Evolutionary conservation across 345 rosid species (phyloP), one percentile per base, ranked within the genome.

Genomic region (Barbarea vulgaris): DNA sequence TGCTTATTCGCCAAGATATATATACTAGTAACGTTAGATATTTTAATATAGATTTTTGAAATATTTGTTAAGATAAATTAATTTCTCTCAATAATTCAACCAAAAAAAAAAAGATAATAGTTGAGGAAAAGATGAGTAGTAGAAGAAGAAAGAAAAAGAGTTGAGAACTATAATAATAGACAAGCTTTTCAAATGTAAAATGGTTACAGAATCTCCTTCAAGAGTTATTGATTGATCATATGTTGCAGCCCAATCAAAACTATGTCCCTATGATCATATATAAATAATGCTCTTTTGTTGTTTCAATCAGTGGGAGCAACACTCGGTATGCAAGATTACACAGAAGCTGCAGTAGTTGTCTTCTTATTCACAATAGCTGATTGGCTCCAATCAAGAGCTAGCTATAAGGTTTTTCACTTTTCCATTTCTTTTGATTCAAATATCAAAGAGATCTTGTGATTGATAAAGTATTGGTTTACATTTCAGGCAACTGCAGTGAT

Each of bases 331-430:
- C 7, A 27, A 30, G 97, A 95, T 77, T 95, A 77, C 71, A 62
- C 82, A 19, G 99, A 95, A 86, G 92, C 99, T 37, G 99, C 83
- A 61, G 81, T 90, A 28, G 90, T 95, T 60, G 97, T 95, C 60
- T 95, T 95, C 75, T 84, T 95, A 58, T 92, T 92, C 86, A 81
- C 91, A 24, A 82, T 84, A 56, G 92, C 97, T 0, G 89, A 88
- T 57, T 95, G 99, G 99, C 97, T 95, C 12, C 91, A 95, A 56
- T 74, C 97, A 24, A 86, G 91, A 58, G 97, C 99, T 78, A 78
- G 97, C 88, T 89, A 87, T 77, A 95, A 89, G 97, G 98, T 90
- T 74, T n/a, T 24, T n/a, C n/a, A 34, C 41, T 28, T 65, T 50
- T 12, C 4, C 31, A n/a, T 64, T 19, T 24, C 44, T 59, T 56